phyloP scores from a whole-genome alignment of 177 flowering plant genomes.

The Vitis hybrid region DNA sequence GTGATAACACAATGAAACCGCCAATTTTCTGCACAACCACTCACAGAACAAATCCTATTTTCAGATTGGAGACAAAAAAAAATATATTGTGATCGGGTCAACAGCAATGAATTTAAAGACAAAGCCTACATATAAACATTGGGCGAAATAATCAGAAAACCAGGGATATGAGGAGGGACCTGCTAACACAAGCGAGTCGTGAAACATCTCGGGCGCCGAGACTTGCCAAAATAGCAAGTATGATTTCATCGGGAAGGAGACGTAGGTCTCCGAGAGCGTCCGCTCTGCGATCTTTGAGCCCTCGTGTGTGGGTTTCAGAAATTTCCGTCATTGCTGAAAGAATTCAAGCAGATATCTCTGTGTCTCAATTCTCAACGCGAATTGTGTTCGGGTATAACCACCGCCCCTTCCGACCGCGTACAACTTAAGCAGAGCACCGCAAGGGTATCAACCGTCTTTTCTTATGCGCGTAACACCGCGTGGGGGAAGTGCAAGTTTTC shows the following conservation, averaged over 20 bases:
- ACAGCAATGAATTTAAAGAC: not conserved
- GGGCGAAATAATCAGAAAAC: not conserved
- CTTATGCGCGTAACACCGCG: too few species aligned
- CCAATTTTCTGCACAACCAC: too few species aligned
- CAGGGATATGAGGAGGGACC: conserved; percentile 27
- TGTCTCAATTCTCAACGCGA: too few species aligned
- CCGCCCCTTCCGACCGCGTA: too few species aligned
- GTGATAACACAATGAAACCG: too few species aligned
- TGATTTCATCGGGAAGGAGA: conserved; percentile 70
- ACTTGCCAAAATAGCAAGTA: conserved; percentile 45
- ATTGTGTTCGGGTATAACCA: too few species aligned
- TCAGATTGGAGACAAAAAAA: too few species aligned
- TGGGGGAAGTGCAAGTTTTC: too few species aligned
- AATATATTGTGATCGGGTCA: not conserved
- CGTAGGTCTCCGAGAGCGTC: conserved; percentile 74
- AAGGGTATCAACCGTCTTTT: too few species aligned
- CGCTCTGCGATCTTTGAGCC: conserved; percentile 53
- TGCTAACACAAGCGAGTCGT: conserved; percentile 91
- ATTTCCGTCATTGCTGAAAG: conserved; percentile 6
- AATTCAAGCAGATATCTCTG: too few species aligned
- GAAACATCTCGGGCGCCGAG: conserved; percentile 70
- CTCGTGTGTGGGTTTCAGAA: conserved; percentile 5
- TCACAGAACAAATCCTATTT: too few species aligned
- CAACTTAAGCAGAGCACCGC: too few species aligned
- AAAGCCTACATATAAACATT: not conserved